A percentile compares a stretch with the other conserved stretches of the same genome.
Conservation (phyloP, 768 basidiomycete genomes). For the Tricholoma bakamatsutake region DNA sequence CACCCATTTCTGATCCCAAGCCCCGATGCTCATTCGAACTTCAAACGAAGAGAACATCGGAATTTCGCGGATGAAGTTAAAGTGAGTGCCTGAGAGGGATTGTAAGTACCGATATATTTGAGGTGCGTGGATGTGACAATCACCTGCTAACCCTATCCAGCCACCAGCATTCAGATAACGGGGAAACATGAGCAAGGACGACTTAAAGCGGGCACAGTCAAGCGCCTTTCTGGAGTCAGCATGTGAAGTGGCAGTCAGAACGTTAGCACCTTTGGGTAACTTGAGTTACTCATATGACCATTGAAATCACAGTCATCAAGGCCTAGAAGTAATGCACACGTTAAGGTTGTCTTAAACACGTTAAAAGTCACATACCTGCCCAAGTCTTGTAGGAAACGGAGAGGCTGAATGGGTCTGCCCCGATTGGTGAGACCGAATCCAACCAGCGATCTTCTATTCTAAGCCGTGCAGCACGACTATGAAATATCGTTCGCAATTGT, state of each 20-base stretch:
- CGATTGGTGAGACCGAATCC: conserved; percentile 46
- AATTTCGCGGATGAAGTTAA: conserved; percentile 66
- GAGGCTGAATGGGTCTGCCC: conserved; percentile 48
- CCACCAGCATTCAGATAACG: conserved; percentile 54
- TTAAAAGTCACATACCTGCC: conserved; percentile 48
- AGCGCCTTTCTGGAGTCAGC: conserved; percentile 26
- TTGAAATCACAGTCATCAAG: conserved; percentile 73
- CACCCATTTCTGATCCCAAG: conserved; percentile 80
- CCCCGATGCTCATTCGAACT: conserved; percentile 46
- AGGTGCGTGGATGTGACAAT: conserved; percentile 25
- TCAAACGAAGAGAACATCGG: conserved; percentile 58
- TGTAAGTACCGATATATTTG: neutral
- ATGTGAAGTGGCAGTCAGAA: neutral
- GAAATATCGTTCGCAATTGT: conserved; percentile 31
- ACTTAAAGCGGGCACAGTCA: conserved; percentile 44
- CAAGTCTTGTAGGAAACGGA: conserved; percentile 36
- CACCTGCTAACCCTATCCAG: conserved; percentile 53
- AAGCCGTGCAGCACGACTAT: conserved; percentile 24
- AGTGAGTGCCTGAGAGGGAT: conserved; percentile 49
- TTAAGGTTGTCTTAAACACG: neutral
- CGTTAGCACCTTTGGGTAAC: conserved; percentile 60
- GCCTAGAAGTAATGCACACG: conserved; percentile 27
- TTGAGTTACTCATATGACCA: conserved; percentile 74
- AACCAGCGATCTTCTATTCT: conserved; percentile 37
- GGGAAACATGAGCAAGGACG: conserved; percentile 46